Conservation (phyloP, 2,329 filamentous ascomycete genomes). For the Venturia carpophila region DNA sequence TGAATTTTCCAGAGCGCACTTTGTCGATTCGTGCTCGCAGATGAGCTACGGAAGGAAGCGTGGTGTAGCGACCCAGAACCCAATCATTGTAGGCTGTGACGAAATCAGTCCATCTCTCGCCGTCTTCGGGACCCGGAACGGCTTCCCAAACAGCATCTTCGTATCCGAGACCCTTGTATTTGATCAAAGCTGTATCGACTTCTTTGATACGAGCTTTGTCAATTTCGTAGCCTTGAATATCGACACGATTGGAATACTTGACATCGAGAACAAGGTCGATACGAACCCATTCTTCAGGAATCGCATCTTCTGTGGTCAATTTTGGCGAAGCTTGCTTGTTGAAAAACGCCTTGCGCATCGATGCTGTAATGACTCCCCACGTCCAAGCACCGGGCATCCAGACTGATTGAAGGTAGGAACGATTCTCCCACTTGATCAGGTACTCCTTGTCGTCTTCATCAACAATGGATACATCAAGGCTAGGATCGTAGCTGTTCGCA, state of each 20-base stretch:
- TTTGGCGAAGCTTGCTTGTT: conserved; percentile 63
- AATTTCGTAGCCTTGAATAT: conserved; percentile 55
- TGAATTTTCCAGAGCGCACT: conserved; percentile 60
- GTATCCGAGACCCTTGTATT: conserved; percentile 87
- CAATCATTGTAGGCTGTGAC: conserved; percentile 78
- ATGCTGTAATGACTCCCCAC: conserved; percentile 56
- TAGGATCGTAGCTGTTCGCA: conserved; percentile 43
- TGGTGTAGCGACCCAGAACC: conserved; percentile 69
- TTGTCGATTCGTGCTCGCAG: conserved; percentile 61
- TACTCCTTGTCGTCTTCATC: conserved; percentile 80
- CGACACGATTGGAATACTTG: conserved; percentile 54
- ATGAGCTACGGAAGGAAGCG: conserved; percentile 43
- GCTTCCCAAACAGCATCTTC: conserved; percentile 87
- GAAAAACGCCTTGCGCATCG: conserved; percentile 67
- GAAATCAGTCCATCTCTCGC: conserved; percentile 70
- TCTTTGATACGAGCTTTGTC: conserved; percentile 65
- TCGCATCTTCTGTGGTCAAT: conserved; percentile 65
- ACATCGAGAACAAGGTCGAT: conserved; percentile 86
- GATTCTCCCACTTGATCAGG: conserved; percentile 75
- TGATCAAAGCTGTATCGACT: conserved; percentile 69
- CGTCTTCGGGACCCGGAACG: conserved; percentile 58
- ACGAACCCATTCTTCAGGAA: conserved; percentile 78
- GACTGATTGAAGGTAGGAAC: conserved; percentile 71
- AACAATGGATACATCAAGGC: conserved; percentile 30
- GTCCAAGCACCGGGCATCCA: conserved; percentile 93